Evolutionary conservation across 169 alveolate species (phyloP), one percentile per base, ranked within the genome.

Genomic region (Toxoplasma gondii): DNA sequence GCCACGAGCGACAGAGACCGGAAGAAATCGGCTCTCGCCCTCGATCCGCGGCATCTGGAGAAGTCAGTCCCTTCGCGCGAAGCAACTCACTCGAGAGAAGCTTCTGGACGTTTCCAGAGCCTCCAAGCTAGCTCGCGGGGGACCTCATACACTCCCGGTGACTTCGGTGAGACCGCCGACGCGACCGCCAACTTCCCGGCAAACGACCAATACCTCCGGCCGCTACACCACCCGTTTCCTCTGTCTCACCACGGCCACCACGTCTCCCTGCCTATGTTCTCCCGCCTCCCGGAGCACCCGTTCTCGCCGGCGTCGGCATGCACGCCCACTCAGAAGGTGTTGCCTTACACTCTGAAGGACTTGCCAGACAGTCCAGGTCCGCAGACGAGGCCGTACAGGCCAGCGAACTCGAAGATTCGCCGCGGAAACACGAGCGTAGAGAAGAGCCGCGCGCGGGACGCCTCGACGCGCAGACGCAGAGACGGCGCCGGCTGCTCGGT

Each of bases 351-450:
- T 27, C 22, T 78, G 86, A 78, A 78, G 39, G 94, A 78, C 39
- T 90, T 91, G 36, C 94, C 88, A 1, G 80, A 43, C 36, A 70
- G 88, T 22, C 94, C 94, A 39, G 94, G 94, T 39, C 94, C 94
- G 38, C 94, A 91, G 81, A 86, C 64, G 58, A 43, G 88, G 49
- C 94, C 90, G 24, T 91, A 91, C 88, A 29, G 94, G 45, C 94
- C 94, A 31, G 94, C 94, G 53, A 70, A 80, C 81, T 58, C 87
- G 82, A 91, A 91, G 53, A 78, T 78, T n/a, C 39, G 43, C 39
- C 22, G 86, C 22, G 86, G 45, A 10, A 78, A 41, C 27, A n/a
- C 4, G 7, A n/a, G 43, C 86, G 29, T 38, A 10, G 82, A 69
- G 43, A 69, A 49, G 58, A n/a, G n/a, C n/a, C 58, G 58, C 22